Base-by-base conservation (phyloP, 75 land plant species). In the Larix kaempferi region DNA sequence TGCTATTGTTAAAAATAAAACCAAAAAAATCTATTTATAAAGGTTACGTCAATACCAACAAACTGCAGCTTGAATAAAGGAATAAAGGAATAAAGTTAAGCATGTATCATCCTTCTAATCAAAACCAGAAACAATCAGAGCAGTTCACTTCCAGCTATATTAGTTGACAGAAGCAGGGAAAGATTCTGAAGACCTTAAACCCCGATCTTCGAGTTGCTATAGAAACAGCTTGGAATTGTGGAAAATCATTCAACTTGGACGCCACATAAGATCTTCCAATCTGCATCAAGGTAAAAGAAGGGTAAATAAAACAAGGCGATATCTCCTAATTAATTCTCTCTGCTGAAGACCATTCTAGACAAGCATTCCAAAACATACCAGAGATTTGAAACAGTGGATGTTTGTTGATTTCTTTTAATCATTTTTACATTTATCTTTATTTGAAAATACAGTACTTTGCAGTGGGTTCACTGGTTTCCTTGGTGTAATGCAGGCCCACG, bases 191-290 rank as follows among this genome's bases (percentile, higher is more conserved):
- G 17, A 84, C 86, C 84, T 84, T 84, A 62, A 84, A 81, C 23
- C 79, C 86, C 16, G 84, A 84, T 77, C 83, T 76, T 17, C 59
- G 79, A 71, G 83, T 64, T 57, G 84, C 86, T 35, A 73, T 58
- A 52, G 75, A 79, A 52, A 81, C 78, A 60, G 84, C 84, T 73
- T 82, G 84, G 67, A 84, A 84, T 55, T 84, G 84, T 6, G 84
- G 86, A 84, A 77, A 84, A 23, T 84, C 84, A 59, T 77, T 84
- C 13, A 84, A 78, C 67, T 77, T 84, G 58, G 86, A 76, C 55
- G 62, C 73, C 21, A 82, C 86, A 62, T 69, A 77, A 59, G 84
- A 55, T 57, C 84, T 82, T 82, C 86, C 84, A 54, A 84, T 73
- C 86, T 84, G 80, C 41, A 55, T 74, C 71, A 13, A 35, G n/a